Conservation (phyloP, 176 grass and related monocot genomes). For the Olyra latifolia region DNA sequence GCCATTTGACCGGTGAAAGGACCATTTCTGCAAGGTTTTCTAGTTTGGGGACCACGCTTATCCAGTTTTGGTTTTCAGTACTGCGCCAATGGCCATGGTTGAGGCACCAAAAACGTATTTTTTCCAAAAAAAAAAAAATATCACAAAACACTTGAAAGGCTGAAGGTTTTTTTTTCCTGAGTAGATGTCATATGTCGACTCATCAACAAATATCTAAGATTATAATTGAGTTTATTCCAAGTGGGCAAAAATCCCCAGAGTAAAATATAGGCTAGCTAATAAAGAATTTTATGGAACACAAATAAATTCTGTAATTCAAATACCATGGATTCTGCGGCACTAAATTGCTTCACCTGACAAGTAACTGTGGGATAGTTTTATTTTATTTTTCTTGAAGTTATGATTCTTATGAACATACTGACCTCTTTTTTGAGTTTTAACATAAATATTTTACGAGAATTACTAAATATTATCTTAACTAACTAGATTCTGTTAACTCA, state of each 20-base stretch:
- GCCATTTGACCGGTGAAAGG: no score
- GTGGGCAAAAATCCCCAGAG: neutral
- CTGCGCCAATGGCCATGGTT: no score
- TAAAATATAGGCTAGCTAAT: neutral
- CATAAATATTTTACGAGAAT: neutral
- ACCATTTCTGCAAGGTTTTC: no score
- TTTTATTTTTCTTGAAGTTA: slow-evolving; percentile 8
- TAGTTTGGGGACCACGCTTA: no score
- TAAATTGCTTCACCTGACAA: neutral
- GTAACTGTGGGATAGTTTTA: neutral
- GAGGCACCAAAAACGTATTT: no score
- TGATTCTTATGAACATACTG: neutral
- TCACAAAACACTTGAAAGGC: neutral
- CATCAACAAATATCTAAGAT: neutral
- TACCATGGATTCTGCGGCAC: neutral
- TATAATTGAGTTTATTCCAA: neutral
- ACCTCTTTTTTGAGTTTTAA: neutral
- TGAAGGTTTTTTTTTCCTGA: neutral
- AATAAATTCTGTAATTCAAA: neutral
- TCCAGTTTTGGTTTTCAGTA: no score
- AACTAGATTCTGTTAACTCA: neutral
- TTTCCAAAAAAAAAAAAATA: neutral
- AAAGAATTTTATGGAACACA: neutral
- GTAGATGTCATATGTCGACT: neutral
- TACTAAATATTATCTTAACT: neutral